Percentiles rank a stretch among this genome's conserved stretches.
Evolutionary conservation across 1,139 yeast genomes (phyloP).

Genomic region (Suhomyces bolitotheri): DNA sequence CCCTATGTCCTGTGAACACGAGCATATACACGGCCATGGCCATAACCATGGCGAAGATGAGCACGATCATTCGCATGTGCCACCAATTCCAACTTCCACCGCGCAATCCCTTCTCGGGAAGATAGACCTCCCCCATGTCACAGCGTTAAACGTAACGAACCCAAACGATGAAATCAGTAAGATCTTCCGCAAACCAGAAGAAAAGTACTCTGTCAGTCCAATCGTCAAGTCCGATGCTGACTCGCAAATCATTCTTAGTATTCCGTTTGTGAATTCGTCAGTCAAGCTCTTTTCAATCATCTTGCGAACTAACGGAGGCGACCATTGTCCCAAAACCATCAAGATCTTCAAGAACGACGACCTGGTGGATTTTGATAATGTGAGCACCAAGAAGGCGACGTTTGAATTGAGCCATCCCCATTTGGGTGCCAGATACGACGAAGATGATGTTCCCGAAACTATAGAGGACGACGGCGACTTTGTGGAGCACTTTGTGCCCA

Average conservation of each 20-base stretch:
- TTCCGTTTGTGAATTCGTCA: conserved; percentile 72
- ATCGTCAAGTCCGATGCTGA: conserved; percentile 76
- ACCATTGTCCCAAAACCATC: conserved; percentile 66
- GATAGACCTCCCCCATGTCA: conserved; percentile 61
- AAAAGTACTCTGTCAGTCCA: conserved; percentile 45
- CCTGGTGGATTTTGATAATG: conserved; percentile 69
- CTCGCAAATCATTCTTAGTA: conserved; percentile 69
- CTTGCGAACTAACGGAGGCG: conserved; percentile 63
- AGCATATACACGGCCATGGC: conserved; percentile 24
- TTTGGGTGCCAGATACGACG: conserved; percentile 45
- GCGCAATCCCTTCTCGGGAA: conserved; percentile 67
- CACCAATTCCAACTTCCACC: conserved; percentile 72
- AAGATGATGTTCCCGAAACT: conserved; percentile 36
- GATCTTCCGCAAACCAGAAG: conserved; percentile 48
- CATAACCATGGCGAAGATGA: conserved; percentile 12
- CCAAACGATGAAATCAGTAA: conserved; percentile 50
- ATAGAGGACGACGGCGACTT: conserved; percentile 50
- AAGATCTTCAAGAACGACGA: conserved; percentile 72
- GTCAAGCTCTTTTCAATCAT: conserved; percentile 76
- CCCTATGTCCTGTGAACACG: conserved; percentile 44
- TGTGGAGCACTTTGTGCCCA: conserved; percentile 80
- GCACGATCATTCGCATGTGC: conserved; percentile 35
- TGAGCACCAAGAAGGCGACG: conserved; percentile 50
- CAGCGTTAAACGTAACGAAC: conserved; percentile 64
- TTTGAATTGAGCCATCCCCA: conserved; percentile 64